Conservation (phyloP, 108 stramenopile species). For the Skeletonema tropicum region DNA sequence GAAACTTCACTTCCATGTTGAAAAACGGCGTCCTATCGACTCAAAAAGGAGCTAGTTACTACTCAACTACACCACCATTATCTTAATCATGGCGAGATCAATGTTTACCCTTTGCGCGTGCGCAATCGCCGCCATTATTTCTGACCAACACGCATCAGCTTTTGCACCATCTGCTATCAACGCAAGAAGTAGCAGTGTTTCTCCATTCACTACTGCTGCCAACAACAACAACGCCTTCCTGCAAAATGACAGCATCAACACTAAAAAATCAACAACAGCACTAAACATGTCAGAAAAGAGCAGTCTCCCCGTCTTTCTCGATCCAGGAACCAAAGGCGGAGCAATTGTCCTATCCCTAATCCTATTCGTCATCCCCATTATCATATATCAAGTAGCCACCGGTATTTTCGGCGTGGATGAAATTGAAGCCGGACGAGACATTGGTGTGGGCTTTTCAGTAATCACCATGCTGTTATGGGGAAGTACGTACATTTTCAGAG, state of each 20-base stretch:
- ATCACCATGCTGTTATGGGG: conserved; percentile 76
- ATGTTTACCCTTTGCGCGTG: background rate
- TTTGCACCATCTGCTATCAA: background rate
- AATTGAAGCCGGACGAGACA: conserved; percentile 75
- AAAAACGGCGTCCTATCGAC: background rate
- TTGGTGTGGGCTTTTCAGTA: conserved; percentile 83
- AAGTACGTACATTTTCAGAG: conserved; percentile 92
- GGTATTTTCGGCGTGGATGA: conserved; percentile 66
- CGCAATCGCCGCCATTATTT: background rate
- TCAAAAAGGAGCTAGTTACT: background rate
- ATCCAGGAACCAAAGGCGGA: conserved; percentile 87
- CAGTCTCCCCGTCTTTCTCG: conserved; percentile 79
- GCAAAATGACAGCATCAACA: too few relatives aligned
- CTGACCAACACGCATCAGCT: background rate
- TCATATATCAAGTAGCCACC: conserved; percentile 68
- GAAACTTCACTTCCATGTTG: background rate
- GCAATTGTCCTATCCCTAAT: conserved; percentile 77
- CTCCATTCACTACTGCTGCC: conserved; percentile 1
- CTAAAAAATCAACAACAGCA: background rate
- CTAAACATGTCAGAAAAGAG: conserved; percentile 26
- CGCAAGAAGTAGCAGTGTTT: background rate
- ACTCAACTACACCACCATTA: background rate
- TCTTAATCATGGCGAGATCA: conserved; percentile 7
- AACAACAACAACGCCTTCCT: background rate
- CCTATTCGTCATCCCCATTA: conserved; percentile 75